Base-by-base conservation (phyloP, 2,329 filamentous ascomycete species). In the Penicillium expansum region DNA sequence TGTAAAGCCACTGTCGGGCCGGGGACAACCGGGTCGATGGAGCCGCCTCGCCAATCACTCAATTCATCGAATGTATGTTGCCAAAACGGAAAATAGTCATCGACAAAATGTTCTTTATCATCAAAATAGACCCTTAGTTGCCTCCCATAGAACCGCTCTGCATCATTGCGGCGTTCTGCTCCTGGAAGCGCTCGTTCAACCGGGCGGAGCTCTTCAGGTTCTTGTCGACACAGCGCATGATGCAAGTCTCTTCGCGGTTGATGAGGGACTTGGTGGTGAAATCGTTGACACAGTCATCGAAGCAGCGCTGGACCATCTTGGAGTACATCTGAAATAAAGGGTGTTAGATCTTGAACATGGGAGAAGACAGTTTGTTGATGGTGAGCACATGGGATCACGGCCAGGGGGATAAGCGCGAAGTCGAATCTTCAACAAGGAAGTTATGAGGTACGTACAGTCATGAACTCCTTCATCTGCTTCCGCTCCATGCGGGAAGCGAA, bases 381-480 rank as follows among this genome's bases (percentile, higher is more conserved):
- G 16, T 9, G 29, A 35, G 14, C 14, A 30, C 14, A 16, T 9
- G 30, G 39, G 8, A 20, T 30, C 50, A 33, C 16, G 16, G 18
- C 14, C 9, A 37, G n/a, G n/a, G 14, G n/a, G 4, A 37, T n/a
- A 27, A 11, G 11, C 18, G 49, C 13, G 9, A 27, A 14, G 10
- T 33, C 4, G 16, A 27, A 10, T 27, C 6, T 6, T 18, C 5
- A 27, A 32, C 0, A 5, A 5, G 11, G 11, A 10, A 33, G 56
- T 7, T 10, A 58, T 32, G 13, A 37, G 44, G 33, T 33, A 82
- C 91, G 68, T 83, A 97, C 94, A 70, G 86, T 90, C 88, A 97
- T 96, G 75, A 99, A 97, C 75, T 97, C 93, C 81, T 96, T 96
- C 83, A 99, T 91, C 80, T 99, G 94, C 80, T 94, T 95, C 80